A percentile compares a stretch with the other conserved stretches of the same genome.
Conservation (phyloP, 1,284 basidiomycete genomes). For the Somion occarium region DNA sequence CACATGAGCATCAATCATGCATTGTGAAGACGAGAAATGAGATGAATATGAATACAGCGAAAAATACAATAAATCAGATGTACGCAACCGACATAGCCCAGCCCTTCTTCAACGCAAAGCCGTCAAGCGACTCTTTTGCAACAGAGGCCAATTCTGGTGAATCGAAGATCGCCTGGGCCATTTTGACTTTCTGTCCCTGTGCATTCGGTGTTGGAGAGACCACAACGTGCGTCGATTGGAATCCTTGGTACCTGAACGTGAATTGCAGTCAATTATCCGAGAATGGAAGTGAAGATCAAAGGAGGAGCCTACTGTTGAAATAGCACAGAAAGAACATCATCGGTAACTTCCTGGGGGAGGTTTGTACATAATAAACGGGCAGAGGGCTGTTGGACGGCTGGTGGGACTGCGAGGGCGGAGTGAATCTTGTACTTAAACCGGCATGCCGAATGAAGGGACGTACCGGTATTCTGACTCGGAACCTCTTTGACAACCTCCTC, state of each 20-base stretch:
- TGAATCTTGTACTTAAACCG: too few relatives aligned
- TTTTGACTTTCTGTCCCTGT: conserved; percentile 58
- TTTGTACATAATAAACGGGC: conserved; percentile 70
- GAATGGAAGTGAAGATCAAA: not conserved
- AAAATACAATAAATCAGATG: conserved; percentile 39
- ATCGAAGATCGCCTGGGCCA: conserved; percentile 76
- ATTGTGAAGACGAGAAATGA: not conserved
- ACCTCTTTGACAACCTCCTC: conserved; percentile 32
- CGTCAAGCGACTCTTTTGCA: conserved; percentile 75
- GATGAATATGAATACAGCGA: conserved; percentile 3
- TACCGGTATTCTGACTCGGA: conserved; percentile 6
- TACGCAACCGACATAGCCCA: conserved; percentile 78
- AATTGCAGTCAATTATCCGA: not conserved
- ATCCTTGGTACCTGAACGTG: conserved; percentile 64
- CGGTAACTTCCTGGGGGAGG: conserved; percentile 76
- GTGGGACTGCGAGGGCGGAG: conserved; percentile 38
- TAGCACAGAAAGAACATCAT: conserved; percentile 74
- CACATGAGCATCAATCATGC: too few relatives aligned
- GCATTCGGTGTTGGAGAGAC: conserved; percentile 61
- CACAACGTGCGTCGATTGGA: conserved; percentile 63
- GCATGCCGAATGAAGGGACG: not conserved
- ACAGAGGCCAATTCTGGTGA: conserved; percentile 63
- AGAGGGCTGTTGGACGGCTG: conserved; percentile 53
- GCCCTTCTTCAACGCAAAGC: conserved; percentile 76
- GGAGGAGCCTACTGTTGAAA: conserved; percentile 72